Base-by-base conservation (phyloP, 805 yeast species). In the Cyberlindnera bimundalis region DNA sequence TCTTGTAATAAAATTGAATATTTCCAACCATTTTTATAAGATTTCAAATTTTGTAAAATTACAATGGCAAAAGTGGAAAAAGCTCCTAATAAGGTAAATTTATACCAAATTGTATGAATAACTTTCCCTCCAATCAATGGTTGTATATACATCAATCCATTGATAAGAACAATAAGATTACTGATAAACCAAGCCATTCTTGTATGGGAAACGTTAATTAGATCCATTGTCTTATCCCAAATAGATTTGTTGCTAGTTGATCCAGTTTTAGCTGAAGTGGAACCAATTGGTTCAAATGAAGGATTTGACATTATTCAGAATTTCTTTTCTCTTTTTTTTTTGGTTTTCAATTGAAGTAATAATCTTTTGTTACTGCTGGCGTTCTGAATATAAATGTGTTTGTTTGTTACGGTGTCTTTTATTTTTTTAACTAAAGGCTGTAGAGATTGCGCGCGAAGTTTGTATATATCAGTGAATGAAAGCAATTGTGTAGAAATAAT, bases 131-230 rank as follows among this genome's bases (percentile, higher is more conserved):
- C 52, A 30, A 67, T 37, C 35, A 62, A 59, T 5, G 70, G 59
- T 18, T 65, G 51, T 21, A 64, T 49, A 48, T 70, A 78, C 36
- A 68, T 47, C 9, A 63, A 30, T n/a, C 67, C 60, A 36, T 67
- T 68, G 10, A 62, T 20, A 16, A 78, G 59, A 5, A 77, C 77
- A 34, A 65, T 48, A n/a, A 66, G 60, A 50, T 80, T 84, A 33
- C 84, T 82, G 11, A 59, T 54, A 60, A 85, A 85, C 96, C 96
- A 89, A 5, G 77, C 79, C 52, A 84, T 84, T 62, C 86, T 90
- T 42, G 76, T 11, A n/a, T 39, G 52, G 1, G 59, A 55, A 11
- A 18, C 27, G 14, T 35, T 35, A 27, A 38, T 11, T 13, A 42
- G 18, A 15, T 16, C 31, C 2, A n/a, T 8, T 8, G 35, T n/a